A percentile compares a stretch with the other conserved stretches of the same genome.
These are phyloP conservation scores for Diaporthe ilicicola DNA, from an alignment of 2,329 filamentous ascomycete genomes.

Conservation along the genomic window DNA sequence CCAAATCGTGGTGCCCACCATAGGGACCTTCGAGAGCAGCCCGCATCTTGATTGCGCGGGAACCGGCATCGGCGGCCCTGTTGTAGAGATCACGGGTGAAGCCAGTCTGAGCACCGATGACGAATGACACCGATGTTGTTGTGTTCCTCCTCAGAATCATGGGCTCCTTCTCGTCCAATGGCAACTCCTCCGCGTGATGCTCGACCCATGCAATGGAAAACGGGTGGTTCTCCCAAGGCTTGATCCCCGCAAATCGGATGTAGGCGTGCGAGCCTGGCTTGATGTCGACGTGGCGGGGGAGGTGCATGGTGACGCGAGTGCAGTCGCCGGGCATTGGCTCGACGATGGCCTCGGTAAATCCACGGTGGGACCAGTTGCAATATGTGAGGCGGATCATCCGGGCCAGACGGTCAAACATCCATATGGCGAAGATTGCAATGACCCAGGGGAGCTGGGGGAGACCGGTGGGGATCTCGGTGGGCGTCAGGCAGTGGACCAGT, in stretches of 20 bases:
- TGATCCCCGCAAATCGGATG: slow-evolving; percentile 73
- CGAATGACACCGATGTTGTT: slow-evolving; percentile 74
- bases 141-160: slow-evolving; percentile 42
- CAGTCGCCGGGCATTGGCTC: slow-evolving; percentile 76
- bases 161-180: slow-evolving; percentile 51
- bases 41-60: slow-evolving; percentile 66
- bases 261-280: slow-evolving; percentile 79
- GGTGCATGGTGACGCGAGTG: slow-evolving; percentile 73
- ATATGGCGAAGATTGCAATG: slow-evolving; percentile 77
- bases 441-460: slow-evolving; percentile 80
- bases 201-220: slow-evolving; percentile 83
- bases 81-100: slow-evolving; percentile 86
- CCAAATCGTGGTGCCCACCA: slow-evolving; percentile 81
- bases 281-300: slow-evolving; percentile 73
- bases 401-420: slow-evolving; percentile 74
- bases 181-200: slow-evolving; percentile 53
- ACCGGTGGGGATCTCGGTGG: slow-evolving; percentile 67
- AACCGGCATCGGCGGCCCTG: slow-evolving; percentile 65
- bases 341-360: slow-evolving; percentile 71
- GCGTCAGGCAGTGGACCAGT: slow-evolving; percentile 78
- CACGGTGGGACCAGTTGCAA: slow-evolving; percentile 68
- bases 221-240: slow-evolving; percentile 77
- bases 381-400: slow-evolving; percentile 72
- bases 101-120: slow-evolving; percentile 87
- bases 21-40: slow-evolving; percentile 93